Percentiles rank a stretch among this genome's conserved stretches.
Evolutionary conservation across 1,284 basidiomycete genomes (phyloP).

Genomic region (Papiliotrema nemorosa): DNA sequence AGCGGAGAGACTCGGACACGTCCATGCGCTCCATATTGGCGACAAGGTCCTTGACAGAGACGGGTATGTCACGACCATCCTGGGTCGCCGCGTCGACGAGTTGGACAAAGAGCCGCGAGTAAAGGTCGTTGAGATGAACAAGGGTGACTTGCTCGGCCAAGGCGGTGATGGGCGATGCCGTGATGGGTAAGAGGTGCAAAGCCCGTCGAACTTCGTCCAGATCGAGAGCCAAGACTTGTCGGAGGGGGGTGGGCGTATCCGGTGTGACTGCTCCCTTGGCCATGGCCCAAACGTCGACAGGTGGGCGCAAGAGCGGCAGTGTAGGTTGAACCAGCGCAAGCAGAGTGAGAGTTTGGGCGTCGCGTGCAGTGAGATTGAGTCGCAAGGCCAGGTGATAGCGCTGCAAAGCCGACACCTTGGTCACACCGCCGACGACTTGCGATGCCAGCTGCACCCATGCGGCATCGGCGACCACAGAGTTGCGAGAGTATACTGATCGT

Average conservation of each 20-base stretch:
- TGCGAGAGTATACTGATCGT: constrained; percentile 7
- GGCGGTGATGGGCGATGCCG: constrained; percentile 36
- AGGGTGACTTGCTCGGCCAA: constrained; percentile 47
- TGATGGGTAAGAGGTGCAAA: constrained; percentile 28
- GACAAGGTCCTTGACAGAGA: constrained; percentile 27
- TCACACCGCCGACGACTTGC: constrained; percentile 25
- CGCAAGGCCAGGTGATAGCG: constrained; percentile 29
- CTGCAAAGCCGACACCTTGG: constrained; percentile 11
- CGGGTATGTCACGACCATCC: constrained; percentile 7
- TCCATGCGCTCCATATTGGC: constrained; percentile 24
- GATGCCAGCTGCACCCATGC: constrained; percentile 30
- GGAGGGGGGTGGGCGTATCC: constrained; percentile 25
- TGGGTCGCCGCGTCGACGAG: constrained; percentile 37
- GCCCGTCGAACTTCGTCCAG: constrained; percentile 34
- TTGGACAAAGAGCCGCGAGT: constrained; percentile 41
- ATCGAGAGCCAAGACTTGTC: constrained; percentile 37
- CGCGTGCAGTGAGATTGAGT: constrained; percentile 24
- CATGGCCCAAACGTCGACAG: constrained; percentile 29
- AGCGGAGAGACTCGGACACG: constrained; percentile 22
- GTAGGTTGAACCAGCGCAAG: constrained; percentile 36
- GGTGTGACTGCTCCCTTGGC: constrained; percentile 28
- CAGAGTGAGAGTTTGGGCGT: constrained; percentile 36
- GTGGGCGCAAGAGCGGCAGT: constrained; percentile 15
- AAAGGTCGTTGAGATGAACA: constrained; percentile 45
- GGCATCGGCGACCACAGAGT: constrained; percentile 4